A percentile compares a stretch with the other conserved stretches of the same genome.
phyloP scores from a whole-genome alignment of 2,329 filamentous ascomycete genomes.

The Daldinia sp. region DNA sequence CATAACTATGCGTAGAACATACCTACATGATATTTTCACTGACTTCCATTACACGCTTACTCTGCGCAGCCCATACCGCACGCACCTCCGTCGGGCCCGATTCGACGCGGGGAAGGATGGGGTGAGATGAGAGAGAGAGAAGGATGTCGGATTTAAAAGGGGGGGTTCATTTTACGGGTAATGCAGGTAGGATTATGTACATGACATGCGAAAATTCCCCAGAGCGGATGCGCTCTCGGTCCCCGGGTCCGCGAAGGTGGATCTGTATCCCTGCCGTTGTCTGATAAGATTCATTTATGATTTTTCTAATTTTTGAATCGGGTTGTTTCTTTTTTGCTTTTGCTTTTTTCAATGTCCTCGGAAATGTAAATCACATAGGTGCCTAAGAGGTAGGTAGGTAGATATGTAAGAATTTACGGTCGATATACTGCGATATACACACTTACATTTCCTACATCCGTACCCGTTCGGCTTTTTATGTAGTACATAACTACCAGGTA shows the following conservation, averaged over 20 bases:
- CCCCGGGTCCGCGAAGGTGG: slow-evolving; percentile 28
- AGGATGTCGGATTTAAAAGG: neutral
- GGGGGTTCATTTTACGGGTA: neutral
- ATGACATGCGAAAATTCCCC: neutral
- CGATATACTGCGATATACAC: no score
- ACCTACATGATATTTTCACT: no score
- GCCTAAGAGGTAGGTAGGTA: neutral
- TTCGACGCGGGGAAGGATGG: neutral
- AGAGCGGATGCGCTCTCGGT: neutral
- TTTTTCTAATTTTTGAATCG: no score
- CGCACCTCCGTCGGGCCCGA: neutral
- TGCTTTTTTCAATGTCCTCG: neutral
- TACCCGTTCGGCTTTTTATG: no score
- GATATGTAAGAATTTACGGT: neutral
- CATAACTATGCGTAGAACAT: no score
- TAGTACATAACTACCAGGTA: no score
- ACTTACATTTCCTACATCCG: neutral
- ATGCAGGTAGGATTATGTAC: neutral
- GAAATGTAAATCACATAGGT: neutral
- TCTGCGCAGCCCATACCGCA: no score
- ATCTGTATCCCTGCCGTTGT: slow-evolving; percentile 23
- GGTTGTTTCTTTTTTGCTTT: neutral
- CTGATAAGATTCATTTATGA: neutral
- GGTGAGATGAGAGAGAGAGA: neutral
- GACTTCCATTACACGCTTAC: no score